phyloP scores from a whole-genome alignment of 768 basidiomycete species.

The Suillus americanus region DNA sequence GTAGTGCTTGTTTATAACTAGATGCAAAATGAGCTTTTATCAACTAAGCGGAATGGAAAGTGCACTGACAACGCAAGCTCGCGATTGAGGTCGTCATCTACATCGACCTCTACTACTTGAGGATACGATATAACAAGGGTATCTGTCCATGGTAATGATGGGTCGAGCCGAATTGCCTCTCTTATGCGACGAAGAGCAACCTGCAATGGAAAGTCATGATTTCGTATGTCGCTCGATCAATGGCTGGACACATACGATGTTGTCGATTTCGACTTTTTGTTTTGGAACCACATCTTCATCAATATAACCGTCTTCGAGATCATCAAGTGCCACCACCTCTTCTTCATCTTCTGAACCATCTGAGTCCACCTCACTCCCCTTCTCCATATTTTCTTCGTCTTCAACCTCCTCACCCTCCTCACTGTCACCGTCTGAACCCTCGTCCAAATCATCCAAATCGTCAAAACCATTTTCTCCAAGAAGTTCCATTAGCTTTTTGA shows the following conservation, averaged over 20 bases:
- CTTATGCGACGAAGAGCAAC: conserved; percentile 79
- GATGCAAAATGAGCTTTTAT: neutral
- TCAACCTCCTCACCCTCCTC: conserved; percentile 31
- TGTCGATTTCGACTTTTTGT: conserved; percentile 76
- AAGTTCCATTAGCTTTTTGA: conserved; percentile 53
- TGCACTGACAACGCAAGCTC: conserved; percentile 84
- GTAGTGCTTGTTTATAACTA: conserved; percentile 95
- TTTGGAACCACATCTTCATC: conserved; percentile 82
- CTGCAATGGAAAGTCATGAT: conserved; percentile 34
- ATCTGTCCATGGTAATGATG: conserved; percentile 81
- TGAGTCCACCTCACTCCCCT: conserved; percentile 16
- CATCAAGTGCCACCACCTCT: conserved; percentile 62
- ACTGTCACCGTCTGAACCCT: conserved; percentile 16
- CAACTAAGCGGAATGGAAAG: neutral
- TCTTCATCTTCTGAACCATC: conserved; percentile 32
- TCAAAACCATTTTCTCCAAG: conserved; percentile 66
- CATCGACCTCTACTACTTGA: conserved; percentile 69
- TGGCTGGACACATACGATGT: conserved; percentile 53
- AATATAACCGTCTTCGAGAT: conserved; percentile 56
- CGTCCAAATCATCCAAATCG: conserved; percentile 60
- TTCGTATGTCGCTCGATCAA: neutral
- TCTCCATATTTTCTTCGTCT: conserved; percentile 18
- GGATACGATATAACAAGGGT: conserved; percentile 74
- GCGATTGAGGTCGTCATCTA: conserved; percentile 87
- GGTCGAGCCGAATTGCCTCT: conserved; percentile 71